phyloP scores from a whole-genome alignment of 1,284 basidiomycete genomes.

The Sporisorium graminicola region DNA sequence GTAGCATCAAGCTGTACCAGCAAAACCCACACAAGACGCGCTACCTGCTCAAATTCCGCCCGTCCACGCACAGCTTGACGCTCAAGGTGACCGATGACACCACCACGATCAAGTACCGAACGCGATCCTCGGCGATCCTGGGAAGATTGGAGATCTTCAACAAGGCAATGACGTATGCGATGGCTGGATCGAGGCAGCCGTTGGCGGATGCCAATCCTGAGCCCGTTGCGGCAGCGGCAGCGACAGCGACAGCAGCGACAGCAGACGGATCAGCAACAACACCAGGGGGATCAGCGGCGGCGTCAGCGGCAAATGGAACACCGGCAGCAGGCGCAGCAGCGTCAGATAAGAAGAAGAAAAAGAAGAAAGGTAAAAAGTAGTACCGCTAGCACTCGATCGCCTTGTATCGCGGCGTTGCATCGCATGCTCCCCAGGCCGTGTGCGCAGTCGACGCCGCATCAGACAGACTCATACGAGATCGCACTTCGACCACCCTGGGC shows the following conservation, averaged over 20 bases:
- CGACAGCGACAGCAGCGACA: conserved; percentile 3
- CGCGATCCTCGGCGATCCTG: conserved; percentile 89
- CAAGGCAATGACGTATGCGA: conserved; percentile 82
- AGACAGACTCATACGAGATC: not conserved
- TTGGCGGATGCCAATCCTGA: conserved; percentile 41
- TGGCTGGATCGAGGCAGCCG: conserved; percentile 71
- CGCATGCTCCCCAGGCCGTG: not conserved
- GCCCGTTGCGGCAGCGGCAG: conserved; percentile 3
- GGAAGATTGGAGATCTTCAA: conserved; percentile 94
- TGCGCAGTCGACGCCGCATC: not conserved
- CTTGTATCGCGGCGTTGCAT: not conserved
- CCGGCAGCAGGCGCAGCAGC: conserved; percentile 11
- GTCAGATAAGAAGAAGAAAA: conserved; percentile 53
- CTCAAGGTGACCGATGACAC: conserved; percentile 63
- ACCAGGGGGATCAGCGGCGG: not conserved
- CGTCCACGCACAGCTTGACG: conserved; percentile 49
- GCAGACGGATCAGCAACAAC: conserved; percentile 9
- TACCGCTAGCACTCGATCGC: not conserved
- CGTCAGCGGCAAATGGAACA: conserved; percentile 5
- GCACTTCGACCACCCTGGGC: not conserved
- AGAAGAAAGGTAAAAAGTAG: conserved; percentile 54
- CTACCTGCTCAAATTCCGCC: conserved; percentile 59
- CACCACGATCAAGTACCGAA: conserved; percentile 84
- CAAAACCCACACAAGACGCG: conserved; percentile 49
- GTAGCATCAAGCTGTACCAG: conserved; percentile 54